These are phyloP conservation scores for Polyplosphaeria fusca DNA, from an alignment of 495 filamentous ascomycete genomes.

Conservation along the genomic window DNA sequence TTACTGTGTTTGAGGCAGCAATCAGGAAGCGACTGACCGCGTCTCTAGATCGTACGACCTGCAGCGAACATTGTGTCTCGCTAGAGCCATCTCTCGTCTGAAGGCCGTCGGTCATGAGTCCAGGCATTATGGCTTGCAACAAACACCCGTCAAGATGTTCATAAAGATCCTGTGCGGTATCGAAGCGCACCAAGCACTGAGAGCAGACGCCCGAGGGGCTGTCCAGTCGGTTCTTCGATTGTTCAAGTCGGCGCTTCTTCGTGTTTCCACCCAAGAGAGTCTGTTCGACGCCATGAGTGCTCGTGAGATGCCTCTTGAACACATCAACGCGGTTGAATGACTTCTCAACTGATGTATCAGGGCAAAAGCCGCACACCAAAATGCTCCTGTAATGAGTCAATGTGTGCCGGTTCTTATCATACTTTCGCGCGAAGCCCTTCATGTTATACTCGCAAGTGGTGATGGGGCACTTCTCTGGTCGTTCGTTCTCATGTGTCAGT, in stretches of 20 bases:
- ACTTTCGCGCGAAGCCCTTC: slow-evolving; percentile 96
- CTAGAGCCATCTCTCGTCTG: neutral
- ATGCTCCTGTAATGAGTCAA: slow-evolving; percentile 98
- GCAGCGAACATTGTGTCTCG: neutral
- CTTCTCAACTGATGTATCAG: slow-evolving; percentile 87
- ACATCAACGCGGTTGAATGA: slow-evolving; percentile 98
- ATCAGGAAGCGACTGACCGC: neutral
- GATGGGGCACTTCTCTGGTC: slow-evolving; percentile 94
- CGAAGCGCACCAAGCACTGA: slow-evolving; percentile 89
- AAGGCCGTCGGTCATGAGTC: neutral
- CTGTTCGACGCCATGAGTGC: slow-evolving; percentile 92
- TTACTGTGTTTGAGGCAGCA: neutral
- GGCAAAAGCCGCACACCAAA: slow-evolving; percentile 98
- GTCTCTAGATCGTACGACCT: neutral
- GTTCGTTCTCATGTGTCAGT: slow-evolving; percentile 86
- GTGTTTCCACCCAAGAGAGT: slow-evolving; percentile 90
- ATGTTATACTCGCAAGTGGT: slow-evolving; percentile 86
- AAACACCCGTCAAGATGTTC: slow-evolving; percentile 78
- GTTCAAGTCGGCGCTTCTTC: slow-evolving; percentile 65
- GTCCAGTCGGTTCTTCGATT: slow-evolving; percentile 50
- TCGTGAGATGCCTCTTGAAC: slow-evolving; percentile 94
- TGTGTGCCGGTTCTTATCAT: slow-evolving; percentile 94
- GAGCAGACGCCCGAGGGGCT: slow-evolving; percentile 74
- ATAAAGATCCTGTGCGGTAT: slow-evolving; percentile 95
- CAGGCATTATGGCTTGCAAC: neutral